A percentile compares a stretch with the other conserved stretches of the same genome.
Conservation (phyloP, 805 yeast species). For the Ogataea allantospora region DNA sequence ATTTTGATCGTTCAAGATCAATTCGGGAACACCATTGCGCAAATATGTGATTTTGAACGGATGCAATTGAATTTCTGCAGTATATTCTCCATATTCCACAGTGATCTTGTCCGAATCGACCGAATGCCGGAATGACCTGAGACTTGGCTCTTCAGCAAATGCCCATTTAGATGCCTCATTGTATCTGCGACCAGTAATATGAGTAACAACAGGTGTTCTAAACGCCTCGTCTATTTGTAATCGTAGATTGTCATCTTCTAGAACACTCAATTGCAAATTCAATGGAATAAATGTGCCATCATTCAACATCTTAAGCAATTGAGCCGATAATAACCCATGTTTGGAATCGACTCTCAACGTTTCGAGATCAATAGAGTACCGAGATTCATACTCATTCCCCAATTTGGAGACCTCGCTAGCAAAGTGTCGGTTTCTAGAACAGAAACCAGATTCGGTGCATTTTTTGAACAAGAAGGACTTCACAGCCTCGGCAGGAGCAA, state of each 20-base stretch:
- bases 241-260: constrained; percentile 58
- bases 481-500: constrained; percentile 39
- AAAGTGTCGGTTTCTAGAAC: constrained; percentile 72
- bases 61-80: constrained; percentile 40
- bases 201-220: constrained; percentile 23
- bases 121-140: constrained; percentile 21
- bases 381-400: constrained; percentile 30
- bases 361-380: constrained; percentile 41
- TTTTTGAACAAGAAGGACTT: constrained; percentile 69
- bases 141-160: constrained; percentile 35
- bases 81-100: constrained; percentile 43
- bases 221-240: constrained; percentile 65
- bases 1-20: constrained; percentile 65
- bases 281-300: constrained; percentile 42
- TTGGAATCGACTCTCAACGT: constrained; percentile 31
- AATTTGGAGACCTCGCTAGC: constrained; percentile 40
- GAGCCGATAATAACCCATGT: constrained; percentile 41
- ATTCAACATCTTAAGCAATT: constrained; percentile 44
- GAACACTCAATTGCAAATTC: constrained; percentile 56
- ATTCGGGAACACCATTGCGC: constrained; percentile 43
- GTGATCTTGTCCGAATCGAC: constrained; percentile 21
- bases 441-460: constrained; percentile 81
- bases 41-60: constrained; percentile 53
- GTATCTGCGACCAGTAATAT: constrained; percentile 48
- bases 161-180: constrained; percentile 62